Conservation (phyloP, 1,139 yeast species). For the Hanseniaspora gamundiae region DNA sequence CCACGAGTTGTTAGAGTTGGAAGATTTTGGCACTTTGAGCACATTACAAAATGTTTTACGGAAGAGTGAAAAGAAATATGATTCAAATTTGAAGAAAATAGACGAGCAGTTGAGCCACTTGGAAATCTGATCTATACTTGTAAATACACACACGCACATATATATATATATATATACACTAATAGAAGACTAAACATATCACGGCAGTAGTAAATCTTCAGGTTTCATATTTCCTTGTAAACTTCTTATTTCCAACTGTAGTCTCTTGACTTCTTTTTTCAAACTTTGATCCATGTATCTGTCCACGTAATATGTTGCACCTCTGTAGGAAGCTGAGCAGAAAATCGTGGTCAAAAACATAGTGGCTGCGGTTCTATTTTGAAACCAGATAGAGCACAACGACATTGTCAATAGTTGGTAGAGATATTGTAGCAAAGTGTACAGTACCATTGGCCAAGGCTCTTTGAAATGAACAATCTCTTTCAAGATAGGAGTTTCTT, state of each 20-base stretch:
- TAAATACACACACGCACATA: not conserved
- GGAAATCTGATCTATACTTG: not conserved
- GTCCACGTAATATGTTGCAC: conserved; percentile 90
- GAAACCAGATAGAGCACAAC: conserved; percentile 79
- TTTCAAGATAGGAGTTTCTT: conserved; percentile 42
- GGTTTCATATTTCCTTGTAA: conserved; percentile 30
- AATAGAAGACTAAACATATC: not conserved
- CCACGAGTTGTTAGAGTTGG: conserved; percentile 37
- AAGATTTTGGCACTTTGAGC: conserved; percentile 31
- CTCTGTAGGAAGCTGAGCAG: conserved; percentile 73
- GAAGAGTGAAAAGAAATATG: not conserved
- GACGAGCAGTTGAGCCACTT: conserved; percentile 1
- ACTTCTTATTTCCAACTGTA: conserved; percentile 55
- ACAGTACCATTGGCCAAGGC: conserved; percentile 73
- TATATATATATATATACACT: not conserved
- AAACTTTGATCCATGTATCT: conserved; percentile 70
- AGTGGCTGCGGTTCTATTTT: conserved; percentile 54
- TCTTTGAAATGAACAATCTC: conserved; percentile 75
- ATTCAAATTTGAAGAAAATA: conserved; percentile 9
- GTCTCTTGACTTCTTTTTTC: conserved; percentile 65
- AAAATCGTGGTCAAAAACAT: conserved; percentile 61
- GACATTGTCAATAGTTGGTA: conserved; percentile 86
- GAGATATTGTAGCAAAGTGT: conserved; percentile 73
- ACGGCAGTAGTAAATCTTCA: conserved; percentile 1
- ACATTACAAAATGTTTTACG: conserved; percentile 14